Evolutionary conservation across 164 flowering plant species (phyloP).

Genomic region (Taxillus chinensis): DNA sequence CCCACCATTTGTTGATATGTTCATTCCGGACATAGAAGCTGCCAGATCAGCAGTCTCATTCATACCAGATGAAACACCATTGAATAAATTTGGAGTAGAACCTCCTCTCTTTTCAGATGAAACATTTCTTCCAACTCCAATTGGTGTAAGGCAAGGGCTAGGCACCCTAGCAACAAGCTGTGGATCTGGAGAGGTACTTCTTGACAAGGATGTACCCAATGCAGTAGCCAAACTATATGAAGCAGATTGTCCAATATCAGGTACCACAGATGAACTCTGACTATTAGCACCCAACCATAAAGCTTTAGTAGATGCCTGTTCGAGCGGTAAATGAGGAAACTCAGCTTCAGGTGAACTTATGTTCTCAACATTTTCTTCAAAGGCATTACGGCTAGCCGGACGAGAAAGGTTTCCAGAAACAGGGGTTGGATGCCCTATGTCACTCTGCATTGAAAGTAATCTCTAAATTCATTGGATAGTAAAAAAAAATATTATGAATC

Average conservation of each 20-base stretch:
- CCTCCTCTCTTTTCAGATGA: constrained; percentile 36
- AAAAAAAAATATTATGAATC: background rate
- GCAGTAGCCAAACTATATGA: constrained; percentile 56
- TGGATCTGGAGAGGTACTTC: constrained; percentile 70
- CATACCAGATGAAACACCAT: constrained; percentile 27
- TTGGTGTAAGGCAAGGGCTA: constrained; percentile 61
- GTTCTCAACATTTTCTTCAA: constrained; percentile 37
- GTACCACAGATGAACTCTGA: constrained; percentile 29
- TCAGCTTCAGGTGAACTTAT: constrained; percentile 38
- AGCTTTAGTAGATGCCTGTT: constrained; percentile 21
- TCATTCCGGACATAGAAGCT: constrained; percentile 62
- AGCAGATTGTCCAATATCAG: constrained; percentile 27
- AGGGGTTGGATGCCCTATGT: constrained; percentile 32
- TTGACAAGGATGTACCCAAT: constrained; percentile 52
- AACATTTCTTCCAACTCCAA: constrained; percentile 46
- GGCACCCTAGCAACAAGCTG: constrained; percentile 59
- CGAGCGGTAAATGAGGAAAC: constrained; percentile 28
- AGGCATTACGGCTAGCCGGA: constrained; percentile 62
- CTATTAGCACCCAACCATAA: constrained; percentile 20
- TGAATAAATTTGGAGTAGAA: constrained; percentile 29
- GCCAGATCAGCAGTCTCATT: constrained; percentile 41
- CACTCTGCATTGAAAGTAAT: constrained; percentile 34
- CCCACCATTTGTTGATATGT: constrained; percentile 32
- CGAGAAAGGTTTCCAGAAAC: constrained; percentile 50
- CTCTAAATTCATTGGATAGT: background rate